These are phyloP conservation scores for Delonix regia DNA, from an alignment of 306 rosid species.

Conservation along the genomic window DNA sequence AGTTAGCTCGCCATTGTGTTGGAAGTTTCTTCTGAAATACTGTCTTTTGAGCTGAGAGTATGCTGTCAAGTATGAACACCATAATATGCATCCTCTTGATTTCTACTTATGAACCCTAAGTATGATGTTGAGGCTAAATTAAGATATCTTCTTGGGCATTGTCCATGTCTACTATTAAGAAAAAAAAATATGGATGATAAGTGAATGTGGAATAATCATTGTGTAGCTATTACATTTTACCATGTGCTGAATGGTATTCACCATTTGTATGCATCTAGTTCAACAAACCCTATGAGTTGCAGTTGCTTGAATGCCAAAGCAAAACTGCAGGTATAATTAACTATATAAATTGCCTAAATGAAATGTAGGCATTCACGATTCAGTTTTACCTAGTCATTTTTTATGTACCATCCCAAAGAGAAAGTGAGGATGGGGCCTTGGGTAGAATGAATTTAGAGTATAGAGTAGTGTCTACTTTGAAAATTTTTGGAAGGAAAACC, in stretches of 20 bases:
- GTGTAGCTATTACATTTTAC: too few species aligned
- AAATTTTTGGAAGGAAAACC: not conserved
- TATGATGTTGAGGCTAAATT: not conserved
- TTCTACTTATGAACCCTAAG: not conserved
- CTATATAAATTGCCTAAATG: not conserved
- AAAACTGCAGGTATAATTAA: not conserved
- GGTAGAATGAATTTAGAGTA: not conserved
- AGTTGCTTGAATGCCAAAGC: not conserved
- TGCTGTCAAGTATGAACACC: not conserved
- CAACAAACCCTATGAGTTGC: too few species aligned
- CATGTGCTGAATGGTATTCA: too few species aligned
- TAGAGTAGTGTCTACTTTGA: not conserved
- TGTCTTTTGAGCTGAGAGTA: not conserved
- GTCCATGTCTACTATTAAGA: too few species aligned
- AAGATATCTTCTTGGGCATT: too few species aligned
- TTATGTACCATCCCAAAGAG: not conserved
- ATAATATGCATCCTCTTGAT: too few species aligned
- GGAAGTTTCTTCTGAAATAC: not conserved
- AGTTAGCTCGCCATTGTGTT: not conserved
- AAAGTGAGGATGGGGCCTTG: not conserved
- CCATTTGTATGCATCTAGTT: too few species aligned
- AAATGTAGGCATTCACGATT: not conserved
- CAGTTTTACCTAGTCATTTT: not conserved
- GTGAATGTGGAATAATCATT: too few species aligned
- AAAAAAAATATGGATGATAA: too few species aligned